A percentile compares a stretch with the other conserved stretches of the same genome.
phyloP scores from a whole-genome alignment of 768 basidiomycete species.

The Tricholoma terreum region DNA sequence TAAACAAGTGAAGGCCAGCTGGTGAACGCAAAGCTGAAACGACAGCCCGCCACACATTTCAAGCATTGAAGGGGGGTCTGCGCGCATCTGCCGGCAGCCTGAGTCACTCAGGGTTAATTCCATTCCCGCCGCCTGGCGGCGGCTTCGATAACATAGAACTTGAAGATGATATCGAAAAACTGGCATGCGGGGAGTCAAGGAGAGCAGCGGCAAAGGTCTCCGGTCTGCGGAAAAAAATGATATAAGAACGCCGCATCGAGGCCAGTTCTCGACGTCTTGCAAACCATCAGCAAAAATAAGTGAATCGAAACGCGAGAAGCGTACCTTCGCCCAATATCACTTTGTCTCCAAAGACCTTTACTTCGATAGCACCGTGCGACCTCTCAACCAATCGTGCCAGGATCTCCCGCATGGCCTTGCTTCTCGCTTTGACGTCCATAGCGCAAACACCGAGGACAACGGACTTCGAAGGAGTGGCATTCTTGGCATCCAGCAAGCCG shows the following conservation, averaged over 20 bases:
- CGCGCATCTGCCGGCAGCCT: too few relatives aligned
- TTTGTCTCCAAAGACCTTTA: slow-evolving; percentile 99
- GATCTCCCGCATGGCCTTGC: slow-evolving; percentile 95
- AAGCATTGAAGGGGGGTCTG: slow-evolving; percentile 51
- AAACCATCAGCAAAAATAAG: background rate
- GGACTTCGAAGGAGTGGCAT: slow-evolving; percentile 35
- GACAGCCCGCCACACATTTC: too few relatives aligned
- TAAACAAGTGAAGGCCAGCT: too few relatives aligned
- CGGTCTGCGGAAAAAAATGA: slow-evolving; percentile 97
- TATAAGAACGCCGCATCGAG: slow-evolving; percentile 93
- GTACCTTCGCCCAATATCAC: slow-evolving; percentile 96
- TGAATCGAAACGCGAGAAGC: slow-evolving; percentile 9
- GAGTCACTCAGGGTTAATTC: slow-evolving; percentile 40
- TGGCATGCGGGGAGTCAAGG: slow-evolving; percentile 56
- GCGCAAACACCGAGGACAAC: slow-evolving; percentile 88
- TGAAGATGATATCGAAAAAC: slow-evolving; percentile 47
- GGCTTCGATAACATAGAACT: slow-evolving; percentile 46
- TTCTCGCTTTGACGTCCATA: slow-evolving; percentile 95
- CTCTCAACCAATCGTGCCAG: slow-evolving; percentile 84
- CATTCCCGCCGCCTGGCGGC: slow-evolving; percentile 40
- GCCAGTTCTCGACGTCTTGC: slow-evolving; percentile 96
- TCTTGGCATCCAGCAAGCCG: slow-evolving; percentile 18
- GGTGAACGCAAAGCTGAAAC: too few relatives aligned
- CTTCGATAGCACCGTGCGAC: slow-evolving; percentile 79
- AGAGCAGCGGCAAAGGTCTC: slow-evolving; percentile 92